These are phyloP conservation scores for barrel medic (Medicago truncatula) DNA, from an alignment of 306 rosid species.

Conservation along the genomic window MtrunA17r5.0-ANR NC_053042.1:8447001-8447500, in stretches of 20 bases:
- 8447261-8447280: background rate
- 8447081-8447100: background rate
- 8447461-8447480: constrained; percentile 90
- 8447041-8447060: background rate
- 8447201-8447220: background rate
- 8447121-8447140: background rate
- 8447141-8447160: background rate
- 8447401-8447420: constrained; percentile 98
- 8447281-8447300: background rate
- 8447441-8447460: constrained; percentile 98
- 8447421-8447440: constrained; percentile 92
- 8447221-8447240: background rate
- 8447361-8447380: constrained; percentile 87
- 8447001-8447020: background rate
- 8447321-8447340: constrained; percentile 65
- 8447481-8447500: constrained; percentile 97
- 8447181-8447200: background rate
- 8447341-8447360: constrained; percentile 96
- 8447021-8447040: background rate
- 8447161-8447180: background rate
- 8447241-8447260: background rate
- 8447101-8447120: background rate
- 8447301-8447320: background rate
- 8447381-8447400: constrained; percentile 95
- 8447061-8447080: background rate